Conservation (phyloP, 345 rosid genomes). For the Gossypium mustelinum region DNA sequence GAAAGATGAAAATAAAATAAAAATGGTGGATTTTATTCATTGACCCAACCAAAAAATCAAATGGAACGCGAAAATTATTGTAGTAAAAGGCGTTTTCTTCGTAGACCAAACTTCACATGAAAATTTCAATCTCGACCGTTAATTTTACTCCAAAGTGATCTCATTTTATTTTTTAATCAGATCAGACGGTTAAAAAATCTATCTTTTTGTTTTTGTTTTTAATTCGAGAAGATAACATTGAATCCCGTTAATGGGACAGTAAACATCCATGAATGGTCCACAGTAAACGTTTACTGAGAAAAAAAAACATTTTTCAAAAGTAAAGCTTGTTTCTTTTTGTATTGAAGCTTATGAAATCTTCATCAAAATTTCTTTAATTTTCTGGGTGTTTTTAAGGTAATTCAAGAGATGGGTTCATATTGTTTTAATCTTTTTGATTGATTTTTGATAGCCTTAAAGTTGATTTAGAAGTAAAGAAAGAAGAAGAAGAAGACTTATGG, state of each 20-base stretch:
- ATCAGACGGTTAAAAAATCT: not conserved
- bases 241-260: not conserved
- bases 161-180: not conserved
- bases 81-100: too few relatives aligned
- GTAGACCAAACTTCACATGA: not conserved
- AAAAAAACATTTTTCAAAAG: not conserved
- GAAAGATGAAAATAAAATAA: too few relatives aligned
- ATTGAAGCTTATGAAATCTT: not conserved
- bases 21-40: too few relatives aligned
- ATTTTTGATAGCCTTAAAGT: not conserved
- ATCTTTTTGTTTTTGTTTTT: too few relatives aligned
- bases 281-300: constrained; percentile 15
- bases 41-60: not conserved
- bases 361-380: not conserved
- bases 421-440: not conserved
- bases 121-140: not conserved
- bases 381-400: not conserved
- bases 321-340: not conserved
- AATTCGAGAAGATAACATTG: not conserved
- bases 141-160: not conserved
- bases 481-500: constrained; percentile 33
- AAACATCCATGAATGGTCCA: not conserved
- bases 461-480: not conserved
- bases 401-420: constrained; percentile 2
- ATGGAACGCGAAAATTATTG: not conserved